Evolutionary conservation across 345 rosid species (phyloP), one percentile per base, ranked within the genome.

Genomic region (Linum tenue): DNA sequence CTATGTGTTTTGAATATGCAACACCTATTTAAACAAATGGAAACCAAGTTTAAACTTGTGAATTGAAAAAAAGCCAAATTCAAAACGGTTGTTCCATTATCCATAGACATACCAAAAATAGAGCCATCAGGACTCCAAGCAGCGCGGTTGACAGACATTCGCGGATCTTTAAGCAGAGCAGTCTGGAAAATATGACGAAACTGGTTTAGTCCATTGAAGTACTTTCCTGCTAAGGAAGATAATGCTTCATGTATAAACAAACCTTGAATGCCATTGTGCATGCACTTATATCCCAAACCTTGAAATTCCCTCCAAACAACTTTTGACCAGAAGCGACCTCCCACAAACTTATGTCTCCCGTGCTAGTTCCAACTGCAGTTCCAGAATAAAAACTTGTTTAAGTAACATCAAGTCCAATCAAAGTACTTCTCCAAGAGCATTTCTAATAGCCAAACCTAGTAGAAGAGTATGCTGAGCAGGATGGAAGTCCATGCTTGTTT

Each of bases 401-500:
- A 51, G 64, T 10, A 63, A 64, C 15, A 65, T 41, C 64, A 60
- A 5, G 38, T 68, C 66, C 6, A 57, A 38, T n/a, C 8, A 64
- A 43, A 55, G 70, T 22, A 39, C 35, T 55, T 37, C 5, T 48
- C 42, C 39, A 39, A 65, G 76, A 59, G n/a, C 37, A 2, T 39
- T 37, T 43, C 41, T 53, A 11, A 39, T 59, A 66, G 37, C 38
- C 55, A 69, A 70, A 88, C 97, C 96, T 77, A 91, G 80, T 70
- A 91, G 94, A 71, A 73, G 61, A 65, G 84, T 78, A 44, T 82
- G 88, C 41, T 71, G 73, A 71, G 77, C 65, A 38, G 97, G 97
- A 77, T 88, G 96, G 70, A 91, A 91, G 70, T 83, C 96, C 83
- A 88, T 80, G 92, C 84, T 84, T 66, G 67, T 78, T 17, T 86